Base-by-base conservation (phyloP, 2,329 filamentous ascomycete species). In the Alternaria sp. region DNA sequence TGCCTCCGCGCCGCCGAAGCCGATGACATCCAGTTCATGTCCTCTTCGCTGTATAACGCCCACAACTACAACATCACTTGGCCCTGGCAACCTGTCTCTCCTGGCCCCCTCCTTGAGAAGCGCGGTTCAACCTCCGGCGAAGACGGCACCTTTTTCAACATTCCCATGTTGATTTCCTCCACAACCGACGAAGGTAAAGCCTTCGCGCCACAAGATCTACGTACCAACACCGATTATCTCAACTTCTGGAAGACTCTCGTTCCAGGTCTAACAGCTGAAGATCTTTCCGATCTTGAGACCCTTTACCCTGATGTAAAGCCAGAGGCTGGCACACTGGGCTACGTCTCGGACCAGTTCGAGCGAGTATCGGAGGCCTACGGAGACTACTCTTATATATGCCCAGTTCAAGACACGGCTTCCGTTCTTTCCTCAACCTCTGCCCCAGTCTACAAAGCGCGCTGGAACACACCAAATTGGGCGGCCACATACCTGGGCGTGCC, bases 51-150 rank as follows among this genome's bases (percentile, higher is more conserved):
- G 3, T 83, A 78, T 56, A 67, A 74, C 3, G 74, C 78, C 0
- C 79, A 79, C 4, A 68, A 79, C 5, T 75, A 77, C 16, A 76
- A 76, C 38, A 70, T 81, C 26, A 84, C 81, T 0, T 84, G 82
- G 82, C 82, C 83, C 0, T 85, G 82, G 69, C 83, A 84, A 51
- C 83, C 83, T 1, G 79, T 80, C 0, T 80, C 82, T 0, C 81
- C 81, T 0, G 82, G 82, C 0, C 80, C 80, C 0, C 57, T 84
- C 0, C 73, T 84, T 4, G 82, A 84, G 64, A 83, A 83, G 54
- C 75, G 79, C 5, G 83, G 82, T 18, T 84, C 82, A 0, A 60
- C 61, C 3, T 77, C 75, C 22, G 75, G 74, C 34, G 54, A 68
- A 24, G 72, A 78, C 9, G 70, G 69, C n/a, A 75, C 74, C 1